Evolutionary conservation across 192 early-diverging fungal species (phyloP), one percentile per base, ranked within the genome.

Genomic region (Phycomyces nitens): DNA sequence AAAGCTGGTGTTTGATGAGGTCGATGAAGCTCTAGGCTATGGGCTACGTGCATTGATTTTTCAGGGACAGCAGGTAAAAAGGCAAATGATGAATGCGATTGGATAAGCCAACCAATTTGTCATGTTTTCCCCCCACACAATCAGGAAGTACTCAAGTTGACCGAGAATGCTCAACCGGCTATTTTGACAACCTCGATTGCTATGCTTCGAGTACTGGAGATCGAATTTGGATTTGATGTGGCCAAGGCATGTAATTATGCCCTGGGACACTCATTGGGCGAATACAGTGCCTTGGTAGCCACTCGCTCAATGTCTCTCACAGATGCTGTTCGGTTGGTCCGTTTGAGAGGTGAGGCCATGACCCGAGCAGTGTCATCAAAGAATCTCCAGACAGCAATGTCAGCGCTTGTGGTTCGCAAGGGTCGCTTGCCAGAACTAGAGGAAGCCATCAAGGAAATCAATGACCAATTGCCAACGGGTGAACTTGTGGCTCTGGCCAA

Each of bases 231-330:
- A n/a, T 90, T 93, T 69, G 84, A 89, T 62, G 75, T 90, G 18
- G 69, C 75, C 6, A 84, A 86, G 2, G 73, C 82, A 18, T 94
- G 88, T 69, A 86, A 87, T 5, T 89, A 87, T 79, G 88, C 89
- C 0, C 77, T 97, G 51, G 96, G 96, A 6, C 96, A 99, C 64
- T 94, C 92, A 22, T 78, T 99, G 5, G 96, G 96, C 20, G 96
- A 99, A 74, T 99, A 97, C 62, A 80, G 84, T 18, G 88, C 89
- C 5, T 77, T 92, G 18, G 82, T 89, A 18, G 89, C 88, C 4
- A 82, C 89, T 14, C 78, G 81, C 24, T 77, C 85, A 1, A 47
- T 91, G 42, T 75, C 86, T 2, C 75, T 99, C 21, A 60, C 66
- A 1, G 93, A 99, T 70, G 94, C 92, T 22, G 84, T 97, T 53